A percentile compares a stretch with the other conserved stretches of the same genome.
Evolutionary conservation across 768 basidiomycete species (phyloP).

Genomic region (Rhodotorula kratochvilovae): DNA sequence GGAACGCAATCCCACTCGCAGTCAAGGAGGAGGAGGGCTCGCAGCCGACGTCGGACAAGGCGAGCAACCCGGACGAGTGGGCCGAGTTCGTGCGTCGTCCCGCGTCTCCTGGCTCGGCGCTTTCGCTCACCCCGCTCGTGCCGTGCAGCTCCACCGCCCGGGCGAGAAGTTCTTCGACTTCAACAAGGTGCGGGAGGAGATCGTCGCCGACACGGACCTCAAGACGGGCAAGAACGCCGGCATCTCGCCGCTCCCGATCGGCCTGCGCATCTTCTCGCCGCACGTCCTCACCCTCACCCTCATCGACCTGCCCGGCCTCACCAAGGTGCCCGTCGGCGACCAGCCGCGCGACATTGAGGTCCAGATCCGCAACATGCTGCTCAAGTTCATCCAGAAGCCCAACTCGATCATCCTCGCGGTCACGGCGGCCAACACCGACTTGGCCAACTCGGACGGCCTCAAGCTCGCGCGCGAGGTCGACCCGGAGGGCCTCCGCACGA

Average conservation of each 20-base stretch:
- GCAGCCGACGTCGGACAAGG: slow-evolving; percentile 54
- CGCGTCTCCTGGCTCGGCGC: neutral
- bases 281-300: slow-evolving; percentile 95
- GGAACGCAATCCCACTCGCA: neutral
- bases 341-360: slow-evolving; percentile 96
- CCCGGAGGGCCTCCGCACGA: slow-evolving; percentile 91
- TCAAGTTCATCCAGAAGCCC: slow-evolving; percentile 90
- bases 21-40: slow-evolving; percentile 21
- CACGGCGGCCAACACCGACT: slow-evolving; percentile 88
- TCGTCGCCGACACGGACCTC: slow-evolving; percentile 91
- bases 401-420: slow-evolving; percentile 96
- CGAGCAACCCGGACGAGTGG: slow-evolving; percentile 92
- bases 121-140: neutral
- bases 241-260: slow-evolving; percentile 95
- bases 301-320: slow-evolving; percentile 94
- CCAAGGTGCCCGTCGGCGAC: slow-evolving; percentile 51
- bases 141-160: slow-evolving; percentile 58
- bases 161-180: slow-evolving; percentile 98
- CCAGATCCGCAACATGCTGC: slow-evolving; percentile 92
- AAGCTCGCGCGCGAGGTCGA: slow-evolving; percentile 96
- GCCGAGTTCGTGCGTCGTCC: slow-evolving; percentile 81
- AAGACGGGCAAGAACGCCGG: slow-evolving; percentile 98
- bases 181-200: slow-evolving; percentile 91
- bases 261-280: slow-evolving; percentile 93
- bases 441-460: slow-evolving; percentile 97